Conservation (phyloP, 345 rosid species). For the Linum tenue region DNA sequence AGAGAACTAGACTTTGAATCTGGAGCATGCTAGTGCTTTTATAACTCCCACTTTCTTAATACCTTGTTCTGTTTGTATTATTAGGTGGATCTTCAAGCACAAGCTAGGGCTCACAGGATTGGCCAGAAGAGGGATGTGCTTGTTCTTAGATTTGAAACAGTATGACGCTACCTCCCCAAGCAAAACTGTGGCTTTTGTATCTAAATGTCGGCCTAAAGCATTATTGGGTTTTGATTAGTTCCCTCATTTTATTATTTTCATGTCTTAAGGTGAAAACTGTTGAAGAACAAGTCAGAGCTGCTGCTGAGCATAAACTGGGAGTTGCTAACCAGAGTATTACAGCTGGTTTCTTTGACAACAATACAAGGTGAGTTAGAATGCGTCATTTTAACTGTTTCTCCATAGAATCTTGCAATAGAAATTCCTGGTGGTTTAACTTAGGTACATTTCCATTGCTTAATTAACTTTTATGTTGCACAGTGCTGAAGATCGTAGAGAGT, state of each 20-base stretch:
- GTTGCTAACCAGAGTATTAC: conserved; percentile 97
- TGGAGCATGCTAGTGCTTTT: too few relatives aligned
- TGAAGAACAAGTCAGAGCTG: conserved; percentile 91
- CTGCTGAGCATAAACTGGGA: conserved; percentile 94
- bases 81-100: conserved; percentile 97
- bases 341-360: conserved; percentile 91
- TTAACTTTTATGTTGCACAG: conserved; percentile 31
- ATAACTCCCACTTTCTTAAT: too few relatives aligned
- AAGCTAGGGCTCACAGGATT: conserved; percentile 92
- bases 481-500: conserved; percentile 90
- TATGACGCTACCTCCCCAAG: conserved; percentile 18
- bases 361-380: conserved; percentile 52
- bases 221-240: too few relatives aligned
- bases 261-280: conserved; percentile 68
- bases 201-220: too few relatives aligned
- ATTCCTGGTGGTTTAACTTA: conserved; percentile 4
- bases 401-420: background rate
- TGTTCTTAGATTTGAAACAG: conserved; percentile 89
- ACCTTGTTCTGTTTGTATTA: conserved; percentile 10
- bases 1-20: conserved; percentile 8
- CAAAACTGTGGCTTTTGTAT: too few relatives aligned
- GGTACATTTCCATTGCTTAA: background rate
- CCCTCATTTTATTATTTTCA: too few relatives aligned
- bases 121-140: conserved; percentile 98
- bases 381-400: conserved; percentile 7